phyloP scores from a whole-genome alignment of 75 land plant genomes.

The Selaginella moellendorffii region DNA sequence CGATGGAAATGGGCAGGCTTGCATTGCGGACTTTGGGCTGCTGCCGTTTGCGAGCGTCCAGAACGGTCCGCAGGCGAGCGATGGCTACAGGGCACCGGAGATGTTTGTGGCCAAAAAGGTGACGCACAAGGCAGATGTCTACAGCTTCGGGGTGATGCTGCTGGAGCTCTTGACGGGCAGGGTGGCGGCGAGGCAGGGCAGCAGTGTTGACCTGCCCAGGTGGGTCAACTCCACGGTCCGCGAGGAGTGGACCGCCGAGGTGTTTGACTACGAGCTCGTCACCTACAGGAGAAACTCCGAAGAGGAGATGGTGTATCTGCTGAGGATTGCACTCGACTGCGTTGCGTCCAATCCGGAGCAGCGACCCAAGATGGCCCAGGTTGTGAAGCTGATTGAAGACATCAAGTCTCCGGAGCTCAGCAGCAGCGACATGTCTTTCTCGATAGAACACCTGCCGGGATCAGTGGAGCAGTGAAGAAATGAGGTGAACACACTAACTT shows the following conservation, averaged over 20 bases:
- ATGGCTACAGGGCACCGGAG: background rate
- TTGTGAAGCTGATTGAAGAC: background rate
- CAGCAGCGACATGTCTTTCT: background rate
- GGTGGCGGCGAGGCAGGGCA: background rate
- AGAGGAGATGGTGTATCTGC: background rate
- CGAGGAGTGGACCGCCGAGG: background rate
- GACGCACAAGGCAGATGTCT: background rate
- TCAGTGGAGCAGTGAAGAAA: too few species aligned
- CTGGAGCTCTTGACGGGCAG: background rate
- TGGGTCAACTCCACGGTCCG: background rate
- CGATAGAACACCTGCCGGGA: too few species aligned
- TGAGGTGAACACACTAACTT: too few species aligned
- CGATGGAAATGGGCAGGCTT: background rate
- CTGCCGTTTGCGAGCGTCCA: background rate
- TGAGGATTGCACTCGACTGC: background rate
- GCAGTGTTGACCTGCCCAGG: background rate
- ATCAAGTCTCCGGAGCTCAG: background rate
- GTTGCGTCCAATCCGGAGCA: background rate
- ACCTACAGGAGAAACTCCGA: background rate
- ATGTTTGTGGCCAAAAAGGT: background rate
- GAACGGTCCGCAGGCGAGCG: background rate
- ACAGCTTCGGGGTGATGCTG: background rate
- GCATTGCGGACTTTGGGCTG: background rate
- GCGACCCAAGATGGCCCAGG: background rate
- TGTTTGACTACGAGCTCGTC: background rate